These are phyloP conservation scores for Astragalus membranaceus DNA, from an alignment of 306 rosid species.

Conservation along the genomic window DNA sequence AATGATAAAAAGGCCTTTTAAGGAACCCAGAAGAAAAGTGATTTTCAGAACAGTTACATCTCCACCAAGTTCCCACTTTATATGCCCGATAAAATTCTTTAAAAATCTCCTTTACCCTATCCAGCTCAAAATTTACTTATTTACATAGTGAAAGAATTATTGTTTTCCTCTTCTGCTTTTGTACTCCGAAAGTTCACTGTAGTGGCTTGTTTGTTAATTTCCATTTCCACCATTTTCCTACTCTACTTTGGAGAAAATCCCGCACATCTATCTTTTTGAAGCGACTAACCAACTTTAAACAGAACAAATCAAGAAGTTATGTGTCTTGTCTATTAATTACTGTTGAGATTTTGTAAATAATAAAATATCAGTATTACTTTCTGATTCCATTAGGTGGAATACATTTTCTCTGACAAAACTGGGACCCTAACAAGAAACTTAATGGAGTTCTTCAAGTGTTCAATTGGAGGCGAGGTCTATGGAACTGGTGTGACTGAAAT, in stretches of 20 bases:
- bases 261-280: background rate
- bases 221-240: background rate
- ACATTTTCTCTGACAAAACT: conserved; percentile 97
- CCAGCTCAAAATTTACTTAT: background rate
- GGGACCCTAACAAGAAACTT: conserved; percentile 94
- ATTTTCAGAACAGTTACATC: background rate
- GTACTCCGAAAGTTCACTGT: background rate
- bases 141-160: background rate
- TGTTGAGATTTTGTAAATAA: too few species aligned
- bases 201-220: background rate
- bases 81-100: background rate
- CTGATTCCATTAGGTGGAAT: conserved; percentile 70
- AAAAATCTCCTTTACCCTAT: background rate
- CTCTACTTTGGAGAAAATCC: background rate
- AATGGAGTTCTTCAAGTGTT: conserved; percentile 99
- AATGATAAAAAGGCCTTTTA: background rate
- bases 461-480: conserved; percentile 89
- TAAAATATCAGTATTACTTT: background rate
- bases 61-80: background rate
- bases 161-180: background rate
- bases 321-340: background rate
- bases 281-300: background rate
- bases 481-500: conserved; percentile 94
- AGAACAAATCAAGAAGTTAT: background rate
- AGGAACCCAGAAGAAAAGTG: background rate